Evolutionary conservation across 768 basidiomycete genomes (phyloP).

Genomic region (Kondoa malvinella): DNA sequence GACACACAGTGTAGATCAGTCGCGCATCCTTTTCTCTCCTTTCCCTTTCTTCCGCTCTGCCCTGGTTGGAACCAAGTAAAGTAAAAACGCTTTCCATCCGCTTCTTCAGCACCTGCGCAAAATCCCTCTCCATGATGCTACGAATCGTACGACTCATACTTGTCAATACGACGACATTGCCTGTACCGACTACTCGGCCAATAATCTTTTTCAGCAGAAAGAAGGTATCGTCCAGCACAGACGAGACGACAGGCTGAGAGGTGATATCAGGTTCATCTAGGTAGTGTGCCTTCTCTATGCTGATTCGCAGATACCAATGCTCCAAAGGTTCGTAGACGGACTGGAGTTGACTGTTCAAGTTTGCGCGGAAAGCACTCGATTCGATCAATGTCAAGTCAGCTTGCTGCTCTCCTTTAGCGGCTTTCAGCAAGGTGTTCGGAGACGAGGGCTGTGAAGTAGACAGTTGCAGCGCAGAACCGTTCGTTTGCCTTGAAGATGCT

Average conservation of each 20-base stretch:
- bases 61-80: conserved; percentile 32
- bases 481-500: conserved; percentile 3
- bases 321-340: conserved; percentile 79
- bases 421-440: no score
- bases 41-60: conserved; percentile 44
- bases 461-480: background rate
- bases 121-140: conserved; percentile 59
- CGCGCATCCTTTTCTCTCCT: conserved; percentile 57
- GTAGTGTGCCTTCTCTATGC: conserved; percentile 82
- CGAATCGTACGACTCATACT: conserved; percentile 41
- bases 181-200: conserved; percentile 53
- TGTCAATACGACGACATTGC: conserved; percentile 33
- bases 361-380: conserved; percentile 31
- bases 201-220: conserved; percentile 81
- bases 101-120: conserved; percentile 57
- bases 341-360: conserved; percentile 51
- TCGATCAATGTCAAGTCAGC: conserved; percentile 9
- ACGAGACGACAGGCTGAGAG: conserved; percentile 39
- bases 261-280: conserved; percentile 58
- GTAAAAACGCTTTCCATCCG: conserved; percentile 68
- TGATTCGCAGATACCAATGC: conserved; percentile 70
- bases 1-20: conserved; percentile 60
- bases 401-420: conserved; percentile 12
- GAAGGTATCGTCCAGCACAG: conserved; percentile 65
- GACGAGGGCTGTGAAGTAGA: no score